phyloP scores from a whole-genome alignment of 306 rosid species.

The Urtica urens region DNA sequence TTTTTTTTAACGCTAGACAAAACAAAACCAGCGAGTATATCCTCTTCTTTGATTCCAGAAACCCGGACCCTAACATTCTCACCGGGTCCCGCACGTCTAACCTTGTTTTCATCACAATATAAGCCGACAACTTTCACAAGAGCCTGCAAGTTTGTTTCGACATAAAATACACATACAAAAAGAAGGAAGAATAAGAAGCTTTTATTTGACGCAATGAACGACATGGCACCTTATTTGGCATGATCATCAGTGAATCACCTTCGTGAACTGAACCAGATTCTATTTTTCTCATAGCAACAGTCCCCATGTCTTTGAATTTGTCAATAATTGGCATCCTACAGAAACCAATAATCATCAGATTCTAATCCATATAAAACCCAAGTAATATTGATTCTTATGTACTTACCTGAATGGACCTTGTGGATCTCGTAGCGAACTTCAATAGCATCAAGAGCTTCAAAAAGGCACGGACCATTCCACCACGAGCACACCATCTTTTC shows the following conservation, averaged over 20 bases:
- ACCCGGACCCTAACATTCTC: slow-evolving; percentile 84
- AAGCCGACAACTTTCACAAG: slow-evolving; percentile 66
- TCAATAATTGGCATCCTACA: slow-evolving; percentile 87
- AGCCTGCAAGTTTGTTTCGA: slow-evolving; percentile 37
- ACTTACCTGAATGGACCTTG: slow-evolving; percentile 80
- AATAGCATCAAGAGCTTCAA: slow-evolving; percentile 76
- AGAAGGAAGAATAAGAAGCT: neutral
- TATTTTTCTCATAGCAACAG: slow-evolving; percentile 91
- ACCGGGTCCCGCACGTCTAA: slow-evolving; percentile 90
- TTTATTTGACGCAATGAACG: neutral
- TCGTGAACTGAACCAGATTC: slow-evolving; percentile 77
- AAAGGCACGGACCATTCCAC: slow-evolving; percentile 91
- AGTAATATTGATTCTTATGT: too few species aligned
- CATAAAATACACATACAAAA: neutral
- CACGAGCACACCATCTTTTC: slow-evolving; percentile 58
- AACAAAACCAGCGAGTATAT: slow-evolving; percentile 63
- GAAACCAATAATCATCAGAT: slow-evolving; percentile 13
- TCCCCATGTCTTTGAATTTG: slow-evolving; percentile 96
- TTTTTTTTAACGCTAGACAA: slow-evolving; percentile 67
- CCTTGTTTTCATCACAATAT: slow-evolving; percentile 56
- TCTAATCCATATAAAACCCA: too few species aligned
- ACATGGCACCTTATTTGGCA: slow-evolving; percentile 85
- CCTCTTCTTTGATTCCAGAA: slow-evolving; percentile 83
- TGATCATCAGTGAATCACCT: slow-evolving; percentile 70
- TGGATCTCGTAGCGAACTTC: slow-evolving; percentile 66